A percentile compares a stretch with the other conserved stretches of the same genome.
Evolutionary conservation across 768 basidiomycete species (phyloP).

Genomic region (Auricularia sp.): DNA sequence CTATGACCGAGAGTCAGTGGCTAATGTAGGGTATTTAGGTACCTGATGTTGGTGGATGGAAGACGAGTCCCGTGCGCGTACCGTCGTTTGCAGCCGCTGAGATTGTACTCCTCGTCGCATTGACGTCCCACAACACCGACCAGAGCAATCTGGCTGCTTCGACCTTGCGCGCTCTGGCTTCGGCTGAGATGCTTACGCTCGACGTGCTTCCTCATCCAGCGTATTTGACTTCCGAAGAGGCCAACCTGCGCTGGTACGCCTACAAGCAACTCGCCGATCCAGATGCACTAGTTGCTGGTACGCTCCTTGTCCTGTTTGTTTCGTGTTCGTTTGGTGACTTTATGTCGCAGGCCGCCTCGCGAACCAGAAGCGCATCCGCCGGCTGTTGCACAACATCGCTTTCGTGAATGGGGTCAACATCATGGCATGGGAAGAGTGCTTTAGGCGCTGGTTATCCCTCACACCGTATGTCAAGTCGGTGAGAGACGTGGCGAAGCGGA

Average conservation of each 20-base stretch:
- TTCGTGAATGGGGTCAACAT: constrained; percentile 57
- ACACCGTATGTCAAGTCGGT: constrained; percentile 42
- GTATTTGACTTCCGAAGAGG: background rate
- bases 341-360: constrained; percentile 51
- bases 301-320: background rate
- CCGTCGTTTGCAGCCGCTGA: constrained; percentile 61
- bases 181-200: constrained; percentile 33
- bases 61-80: constrained; percentile 28
- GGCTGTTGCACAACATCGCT: constrained; percentile 53
- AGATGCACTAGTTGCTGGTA: background rate
- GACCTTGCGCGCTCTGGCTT: constrained; percentile 56
- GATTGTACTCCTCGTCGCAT: constrained; percentile 58
- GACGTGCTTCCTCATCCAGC: background rate
- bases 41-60: constrained; percentile 2
- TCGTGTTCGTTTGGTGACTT: too few species aligned
- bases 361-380: constrained; percentile 72
- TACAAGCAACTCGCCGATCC: constrained; percentile 69
- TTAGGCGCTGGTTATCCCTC: constrained; percentile 60
- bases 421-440: constrained; percentile 78
- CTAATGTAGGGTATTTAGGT: background rate
- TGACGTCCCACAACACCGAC: constrained; percentile 58
- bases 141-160: constrained; percentile 64
- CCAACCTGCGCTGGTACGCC: constrained; percentile 30
- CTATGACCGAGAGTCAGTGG: background rate
- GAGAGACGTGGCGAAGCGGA: background rate